These are phyloP conservation scores for Plasmodium vivax DNA, from an alignment of 169 alveolate species.

Conservation along the genomic window DNA sequence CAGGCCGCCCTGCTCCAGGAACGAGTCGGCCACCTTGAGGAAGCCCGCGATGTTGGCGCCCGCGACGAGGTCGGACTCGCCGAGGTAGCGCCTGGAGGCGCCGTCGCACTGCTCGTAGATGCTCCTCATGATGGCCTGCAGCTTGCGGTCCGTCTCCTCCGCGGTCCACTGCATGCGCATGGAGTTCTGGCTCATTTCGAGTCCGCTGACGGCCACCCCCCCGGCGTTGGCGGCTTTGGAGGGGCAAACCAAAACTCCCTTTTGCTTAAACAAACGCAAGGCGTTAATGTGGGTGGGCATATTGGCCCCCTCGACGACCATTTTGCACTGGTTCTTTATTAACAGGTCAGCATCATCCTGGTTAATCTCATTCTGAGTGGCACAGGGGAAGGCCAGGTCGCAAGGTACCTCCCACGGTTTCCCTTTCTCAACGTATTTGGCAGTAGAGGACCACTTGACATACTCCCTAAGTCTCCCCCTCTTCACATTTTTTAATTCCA, in stretches of 20 bases:
- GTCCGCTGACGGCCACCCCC: conserved; percentile 90
- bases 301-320: conserved; percentile 89
- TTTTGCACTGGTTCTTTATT: conserved; percentile 77
- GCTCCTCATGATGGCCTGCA: conserved; percentile 82
- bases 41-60: conserved; percentile 92
- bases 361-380: conserved; percentile 88
- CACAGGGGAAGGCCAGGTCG: conserved; percentile 89
- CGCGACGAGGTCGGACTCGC: conserved; percentile 83
- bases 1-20: conserved; percentile 84
- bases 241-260: conserved; percentile 85
- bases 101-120: conserved; percentile 82
- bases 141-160: conserved; percentile 84
- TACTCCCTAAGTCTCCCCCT: conserved; percentile 78
- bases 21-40: conserved; percentile 88
- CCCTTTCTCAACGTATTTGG: conserved; percentile 75
- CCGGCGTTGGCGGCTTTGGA: conserved; percentile 93
- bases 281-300: conserved; percentile 91
- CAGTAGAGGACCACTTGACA: conserved; percentile 70
- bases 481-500: conserved; percentile 79
- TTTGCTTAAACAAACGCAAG: conserved; percentile 75
- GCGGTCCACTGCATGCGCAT: conserved; percentile 84
- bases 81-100: conserved; percentile 78
- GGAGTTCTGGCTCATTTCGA: conserved; percentile 91
- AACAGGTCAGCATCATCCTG: conserved; percentile 85
- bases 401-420: conserved; percentile 84